Evolutionary conservation across 768 basidiomycete species (phyloP).

Genomic region (Pulveroboletus ravenelii): DNA sequence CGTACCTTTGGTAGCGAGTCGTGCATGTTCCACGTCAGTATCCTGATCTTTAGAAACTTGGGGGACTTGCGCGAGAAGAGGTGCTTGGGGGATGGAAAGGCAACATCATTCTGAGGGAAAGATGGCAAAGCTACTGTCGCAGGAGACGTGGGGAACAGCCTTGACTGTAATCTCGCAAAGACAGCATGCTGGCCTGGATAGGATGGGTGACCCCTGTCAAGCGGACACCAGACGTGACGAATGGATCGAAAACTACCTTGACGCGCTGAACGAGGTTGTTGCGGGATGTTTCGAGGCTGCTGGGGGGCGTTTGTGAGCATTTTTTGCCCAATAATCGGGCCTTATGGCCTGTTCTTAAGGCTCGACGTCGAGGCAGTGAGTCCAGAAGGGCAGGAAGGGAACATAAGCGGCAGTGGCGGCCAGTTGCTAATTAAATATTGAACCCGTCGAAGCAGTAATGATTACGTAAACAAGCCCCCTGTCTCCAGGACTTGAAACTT

Average conservation of each 20-base stretch:
- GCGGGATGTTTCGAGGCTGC: constrained; percentile 15
- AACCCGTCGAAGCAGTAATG: constrained; percentile 21
- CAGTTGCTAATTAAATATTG: constrained; percentile 8
- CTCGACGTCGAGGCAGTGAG: constrained; percentile 22
- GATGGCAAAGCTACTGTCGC: constrained; percentile 17
- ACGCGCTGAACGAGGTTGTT: constrained; percentile 13
- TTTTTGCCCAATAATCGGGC: constrained; percentile 17
- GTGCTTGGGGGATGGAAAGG: constrained; percentile 21
- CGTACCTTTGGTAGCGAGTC: constrained; percentile 71
- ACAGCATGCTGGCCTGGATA: constrained; percentile 37
- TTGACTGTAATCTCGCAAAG: constrained; percentile 47
- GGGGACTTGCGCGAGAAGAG: constrained; percentile 24
- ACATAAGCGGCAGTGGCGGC: constrained; percentile 20
- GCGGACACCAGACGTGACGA: constrained; percentile 3
- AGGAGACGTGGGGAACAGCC: constrained; percentile 43
- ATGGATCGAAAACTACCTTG: constrained; percentile 14
- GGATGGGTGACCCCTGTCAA: constrained; percentile 1
- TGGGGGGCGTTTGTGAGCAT: constrained; percentile 23
- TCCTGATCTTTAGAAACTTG: constrained; percentile 59
- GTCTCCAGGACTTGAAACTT: not conserved
- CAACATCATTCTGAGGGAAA: constrained; percentile 17
- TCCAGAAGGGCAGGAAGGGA: constrained; percentile 14
- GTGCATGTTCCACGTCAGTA: constrained; percentile 85
- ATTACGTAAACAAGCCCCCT: constrained; percentile 18
- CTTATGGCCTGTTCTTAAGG: constrained; percentile 28